phyloP scores from a whole-genome alignment of 108 stramenopile genomes.

The Nannochloropsis granulata region DNA sequence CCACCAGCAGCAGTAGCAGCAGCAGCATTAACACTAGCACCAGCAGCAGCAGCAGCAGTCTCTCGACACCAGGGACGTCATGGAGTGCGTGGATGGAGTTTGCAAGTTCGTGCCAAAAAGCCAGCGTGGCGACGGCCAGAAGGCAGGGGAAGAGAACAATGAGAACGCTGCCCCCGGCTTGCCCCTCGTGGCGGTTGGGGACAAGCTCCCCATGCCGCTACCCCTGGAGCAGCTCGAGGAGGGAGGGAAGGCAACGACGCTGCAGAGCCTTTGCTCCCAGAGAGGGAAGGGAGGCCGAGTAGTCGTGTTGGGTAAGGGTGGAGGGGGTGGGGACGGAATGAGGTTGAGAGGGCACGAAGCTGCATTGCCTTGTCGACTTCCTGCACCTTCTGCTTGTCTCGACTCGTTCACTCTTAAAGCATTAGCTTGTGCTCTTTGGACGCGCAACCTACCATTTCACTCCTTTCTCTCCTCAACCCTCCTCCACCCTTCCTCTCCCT shows the following conservation, averaged over 20 bases:
- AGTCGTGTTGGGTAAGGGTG: neutral
- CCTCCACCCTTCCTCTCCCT: neutral
- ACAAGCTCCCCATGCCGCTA: neutral
- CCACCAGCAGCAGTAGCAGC: too few species aligned
- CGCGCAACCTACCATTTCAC: too few species aligned
- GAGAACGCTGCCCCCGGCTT: neutral
- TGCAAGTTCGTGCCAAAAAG: neutral
- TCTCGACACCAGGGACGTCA: neutral
- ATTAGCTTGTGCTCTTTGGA: too few species aligned
- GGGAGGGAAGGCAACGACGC: neutral
- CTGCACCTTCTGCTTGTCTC: too few species aligned
- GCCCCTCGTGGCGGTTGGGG: neutral
- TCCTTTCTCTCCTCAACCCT: too few species aligned
- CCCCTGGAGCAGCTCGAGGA: neutral
- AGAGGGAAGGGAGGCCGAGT: neutral
- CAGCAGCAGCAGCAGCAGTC: neutral
- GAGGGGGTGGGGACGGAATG: too few species aligned
- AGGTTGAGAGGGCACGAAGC: too few species aligned
- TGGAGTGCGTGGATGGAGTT: neutral
- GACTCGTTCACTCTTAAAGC: too few species aligned
- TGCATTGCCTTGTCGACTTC: too few species aligned
- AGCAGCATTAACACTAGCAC: too few species aligned
- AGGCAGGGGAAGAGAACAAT: neutral
- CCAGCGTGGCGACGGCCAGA: neutral
- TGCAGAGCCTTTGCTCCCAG: neutral